Evolutionary conservation across 768 basidiomycete species (phyloP).

Genomic region (Mycena belliarum): DNA sequence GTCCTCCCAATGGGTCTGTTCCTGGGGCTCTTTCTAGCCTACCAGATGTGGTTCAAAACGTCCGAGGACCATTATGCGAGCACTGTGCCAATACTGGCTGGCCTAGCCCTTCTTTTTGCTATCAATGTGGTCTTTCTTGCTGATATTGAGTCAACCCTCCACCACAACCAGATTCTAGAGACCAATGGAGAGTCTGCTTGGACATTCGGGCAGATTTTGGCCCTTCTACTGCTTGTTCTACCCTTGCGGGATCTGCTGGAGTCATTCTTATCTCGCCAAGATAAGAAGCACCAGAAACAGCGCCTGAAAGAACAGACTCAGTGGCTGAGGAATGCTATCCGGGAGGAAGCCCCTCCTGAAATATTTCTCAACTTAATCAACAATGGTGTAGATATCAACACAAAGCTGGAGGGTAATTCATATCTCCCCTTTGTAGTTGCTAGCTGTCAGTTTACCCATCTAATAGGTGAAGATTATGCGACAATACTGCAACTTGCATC

Average conservation of each 20-base stretch:
- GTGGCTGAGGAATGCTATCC: neutral
- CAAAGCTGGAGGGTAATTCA: neutral
- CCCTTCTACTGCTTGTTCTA: conserved; percentile 3
- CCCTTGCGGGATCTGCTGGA: conserved; percentile 4
- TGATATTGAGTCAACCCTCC: conserved; percentile 6
- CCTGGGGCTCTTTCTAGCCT: neutral
- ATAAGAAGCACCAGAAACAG: no score
- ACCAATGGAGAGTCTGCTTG: neutral
- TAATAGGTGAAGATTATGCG: neutral
- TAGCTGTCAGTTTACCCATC: no score
- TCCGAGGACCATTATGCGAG: neutral
- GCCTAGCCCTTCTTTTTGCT: neutral
- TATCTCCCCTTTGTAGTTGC: no score
- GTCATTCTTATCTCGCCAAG: neutral
- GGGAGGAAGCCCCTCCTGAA: neutral
- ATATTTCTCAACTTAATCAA: neutral
- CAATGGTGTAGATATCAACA: conserved; percentile 1
- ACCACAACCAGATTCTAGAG: neutral
- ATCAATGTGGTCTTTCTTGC: conserved; percentile 5
- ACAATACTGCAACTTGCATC: neutral
- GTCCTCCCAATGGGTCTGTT: neutral
- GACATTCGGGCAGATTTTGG: conserved; percentile 14
- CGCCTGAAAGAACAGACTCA: neutral
- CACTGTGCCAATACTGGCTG: neutral
- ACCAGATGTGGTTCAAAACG: neutral